phyloP scores from a whole-genome alignment of 352 stramenopile species.

The Phytophthora hybrid region DNA sequence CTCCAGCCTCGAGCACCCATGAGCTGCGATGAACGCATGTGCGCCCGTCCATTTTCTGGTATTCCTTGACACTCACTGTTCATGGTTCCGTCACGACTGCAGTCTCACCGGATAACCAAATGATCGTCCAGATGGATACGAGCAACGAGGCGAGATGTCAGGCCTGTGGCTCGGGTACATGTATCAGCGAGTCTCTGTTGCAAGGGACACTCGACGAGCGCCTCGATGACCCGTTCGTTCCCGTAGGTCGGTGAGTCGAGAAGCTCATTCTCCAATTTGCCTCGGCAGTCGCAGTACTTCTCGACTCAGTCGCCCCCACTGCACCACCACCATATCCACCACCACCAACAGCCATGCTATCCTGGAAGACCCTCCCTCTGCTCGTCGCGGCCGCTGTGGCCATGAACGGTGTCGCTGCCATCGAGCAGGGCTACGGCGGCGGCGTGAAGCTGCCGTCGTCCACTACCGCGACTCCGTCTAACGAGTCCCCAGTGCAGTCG shows the following conservation, averaged over 20 bases:
- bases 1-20: neutral
- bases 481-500: conserved; percentile 26
- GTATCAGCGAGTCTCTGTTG: conserved; percentile 12
- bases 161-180: conserved; percentile 7
- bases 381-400: conserved; percentile 29
- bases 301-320: neutral
- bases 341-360: conserved; percentile 17
- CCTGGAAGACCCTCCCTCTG: conserved; percentile 33
- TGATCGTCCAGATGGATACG: conserved; percentile 32
- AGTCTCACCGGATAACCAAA: conserved; percentile 20
- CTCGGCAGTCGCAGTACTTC: conserved; percentile 4
- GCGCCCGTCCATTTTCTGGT: conserved; percentile 21
- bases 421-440: conserved; percentile 37
- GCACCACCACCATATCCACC: too few relatives aligned
- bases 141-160: conserved; percentile 28
- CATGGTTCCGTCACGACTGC: neutral
- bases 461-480: conserved; percentile 19
- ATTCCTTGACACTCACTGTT: conserved; percentile 1
- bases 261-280: conserved; percentile 37
- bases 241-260: neutral
- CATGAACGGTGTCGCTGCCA: conserved; percentile 29
- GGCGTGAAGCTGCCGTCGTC: conserved; percentile 11
- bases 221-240: conserved; percentile 7
- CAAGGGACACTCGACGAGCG: conserved; percentile 17
- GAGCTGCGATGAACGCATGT: conserved; percentile 3